A percentile compares a stretch with the other conserved stretches of the same genome.
These are phyloP conservation scores for Thielaviopsis musarum DNA, from an alignment of 2,329 filamentous ascomycete genomes.

Conservation along the genomic window DNA sequence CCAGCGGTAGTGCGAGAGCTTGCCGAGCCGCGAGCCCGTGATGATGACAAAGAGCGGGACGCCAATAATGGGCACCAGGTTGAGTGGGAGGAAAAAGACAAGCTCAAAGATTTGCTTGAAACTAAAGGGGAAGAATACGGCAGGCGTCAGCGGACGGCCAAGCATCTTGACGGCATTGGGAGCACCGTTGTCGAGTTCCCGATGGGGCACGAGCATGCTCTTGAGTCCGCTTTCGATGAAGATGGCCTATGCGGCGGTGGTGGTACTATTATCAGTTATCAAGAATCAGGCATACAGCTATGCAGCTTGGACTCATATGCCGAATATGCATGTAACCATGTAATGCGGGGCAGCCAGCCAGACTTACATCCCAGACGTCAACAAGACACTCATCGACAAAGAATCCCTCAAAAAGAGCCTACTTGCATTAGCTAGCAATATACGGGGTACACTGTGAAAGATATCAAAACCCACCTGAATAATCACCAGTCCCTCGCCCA, in stretches of 20 bases:
- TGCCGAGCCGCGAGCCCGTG: constrained; percentile 74
- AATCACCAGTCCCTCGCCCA: constrained; percentile 66
- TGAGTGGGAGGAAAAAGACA: constrained; percentile 61
- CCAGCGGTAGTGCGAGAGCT: constrained; percentile 81
- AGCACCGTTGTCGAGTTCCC: constrained; percentile 49
- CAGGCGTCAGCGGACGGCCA: constrained; percentile 60
- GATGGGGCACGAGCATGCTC: constrained; percentile 48
- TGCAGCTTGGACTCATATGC: not conserved
- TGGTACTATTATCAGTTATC: too few species aligned
- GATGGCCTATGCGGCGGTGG: constrained; percentile 31
- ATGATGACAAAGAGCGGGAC: constrained; percentile 74
- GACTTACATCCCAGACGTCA: constrained; percentile 67
- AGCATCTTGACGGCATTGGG: constrained; percentile 62
- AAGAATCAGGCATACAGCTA: not conserved
- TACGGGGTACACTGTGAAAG: not conserved
- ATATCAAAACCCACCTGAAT: constrained; percentile 24
- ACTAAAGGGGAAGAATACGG: constrained; percentile 77
- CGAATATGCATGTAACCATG: constrained; percentile 8
- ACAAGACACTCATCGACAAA: constrained; percentile 66
- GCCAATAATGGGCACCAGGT: constrained; percentile 70
- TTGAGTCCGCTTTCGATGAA: constrained; percentile 58
- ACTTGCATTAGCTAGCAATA: not conserved
- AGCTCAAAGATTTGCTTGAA: constrained; percentile 82
- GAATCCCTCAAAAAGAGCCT: constrained; percentile 57
- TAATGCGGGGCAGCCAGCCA: not conserved